Evolutionary conservation across 306 rosid genomes (phyloP), one percentile per base, ranked within the genome.

Genomic region (Boehmeria nivea): DNA sequence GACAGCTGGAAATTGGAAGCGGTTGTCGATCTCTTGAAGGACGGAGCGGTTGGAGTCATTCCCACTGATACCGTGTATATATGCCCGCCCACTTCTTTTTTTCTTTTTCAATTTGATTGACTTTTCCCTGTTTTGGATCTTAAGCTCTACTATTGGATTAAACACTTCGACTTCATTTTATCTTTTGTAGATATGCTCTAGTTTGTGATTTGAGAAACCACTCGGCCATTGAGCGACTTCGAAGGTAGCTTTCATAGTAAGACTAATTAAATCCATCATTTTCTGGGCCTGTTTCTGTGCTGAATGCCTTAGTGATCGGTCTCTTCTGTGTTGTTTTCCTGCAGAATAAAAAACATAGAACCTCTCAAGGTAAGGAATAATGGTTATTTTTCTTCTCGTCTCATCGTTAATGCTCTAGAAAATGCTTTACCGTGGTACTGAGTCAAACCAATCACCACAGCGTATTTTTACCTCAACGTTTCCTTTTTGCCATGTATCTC

Each of bases 41-140:
- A 80, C 65, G 98, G 98, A 17, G 98, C 94, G 21, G 98, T 90
- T 59, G 94, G 98, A 19, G 88, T 82, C 57, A 84, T 90, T 59
- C 98, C 98, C 42, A 90, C 98, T 3, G 98, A 90, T 65, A 87
- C 95, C 16, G 44, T 82, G 98, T 90, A 69, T 61, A 81, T 48
- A 18, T 3, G 45, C 45, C 3, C 43, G 12, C 45, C 16, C 13
- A 5, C 50, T 40, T 18, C 11, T 7, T 33, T 9, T 40, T 8
- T n/a, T 27, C 6, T 26, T 8, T 12, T 13, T 6, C 43, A 12
- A 20, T 25, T 12, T 2, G 51, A 47, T 18, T 6, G 12, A 22
- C 5, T 40, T 8, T n/a, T 27, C 8, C 3, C 22, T 43, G 12
- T 23, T 14, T 9, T 8, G 4, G n/a, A 6, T 51, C 28, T 50